These are phyloP conservation scores for Ilyonectria sp. DNA, from an alignment of 2,329 filamentous ascomycete species.

Conservation along the genomic window DNA sequence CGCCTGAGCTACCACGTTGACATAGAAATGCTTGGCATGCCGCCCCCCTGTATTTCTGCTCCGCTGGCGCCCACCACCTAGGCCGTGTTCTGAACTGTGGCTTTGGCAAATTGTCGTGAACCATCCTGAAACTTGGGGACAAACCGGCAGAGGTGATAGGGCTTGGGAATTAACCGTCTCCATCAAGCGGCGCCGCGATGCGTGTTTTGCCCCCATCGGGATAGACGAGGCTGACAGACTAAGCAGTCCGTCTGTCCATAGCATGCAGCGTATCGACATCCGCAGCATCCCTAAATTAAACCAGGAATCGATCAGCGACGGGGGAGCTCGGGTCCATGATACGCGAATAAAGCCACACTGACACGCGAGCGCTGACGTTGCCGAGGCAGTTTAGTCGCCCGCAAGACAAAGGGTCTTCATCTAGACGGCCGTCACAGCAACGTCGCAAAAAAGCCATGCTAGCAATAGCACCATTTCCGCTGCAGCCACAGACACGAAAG, in stretches of 20 bases:
- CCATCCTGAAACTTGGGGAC: conserved; percentile 26
- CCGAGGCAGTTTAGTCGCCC: conserved; percentile 10
- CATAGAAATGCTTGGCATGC: conserved; percentile 16
- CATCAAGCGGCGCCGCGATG: conserved; percentile 2
- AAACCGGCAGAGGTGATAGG: neutral
- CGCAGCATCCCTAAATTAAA: conserved; percentile 5
- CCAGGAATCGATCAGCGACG: conserved; percentile 11
- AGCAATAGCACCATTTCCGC: conserved; percentile 17
- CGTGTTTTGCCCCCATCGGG: conserved; percentile 20
- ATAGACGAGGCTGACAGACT: conserved; percentile 18
- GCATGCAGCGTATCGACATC: neutral
- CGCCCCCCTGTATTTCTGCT: conserved; percentile 15
- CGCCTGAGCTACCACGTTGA: neutral
- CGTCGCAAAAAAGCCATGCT: conserved; percentile 22
- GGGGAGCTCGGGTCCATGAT: conserved; percentile 10
- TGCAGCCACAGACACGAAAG: conserved; percentile 22
- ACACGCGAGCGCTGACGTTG: conserved; percentile 11
- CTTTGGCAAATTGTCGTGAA: conserved; percentile 29
- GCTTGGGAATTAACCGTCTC: neutral
- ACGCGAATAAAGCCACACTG: conserved; percentile 7
- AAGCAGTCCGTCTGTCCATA: neutral
- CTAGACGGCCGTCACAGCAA: conserved; percentile 13
- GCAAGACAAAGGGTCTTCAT: neutral
- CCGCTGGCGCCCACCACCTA: conserved; percentile 12
- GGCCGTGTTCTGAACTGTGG: conserved; percentile 16